Base-by-base conservation (phyloP, 2,329 filamentous ascomycete genomes). In the Tolypocladium guangdongense region DNA sequence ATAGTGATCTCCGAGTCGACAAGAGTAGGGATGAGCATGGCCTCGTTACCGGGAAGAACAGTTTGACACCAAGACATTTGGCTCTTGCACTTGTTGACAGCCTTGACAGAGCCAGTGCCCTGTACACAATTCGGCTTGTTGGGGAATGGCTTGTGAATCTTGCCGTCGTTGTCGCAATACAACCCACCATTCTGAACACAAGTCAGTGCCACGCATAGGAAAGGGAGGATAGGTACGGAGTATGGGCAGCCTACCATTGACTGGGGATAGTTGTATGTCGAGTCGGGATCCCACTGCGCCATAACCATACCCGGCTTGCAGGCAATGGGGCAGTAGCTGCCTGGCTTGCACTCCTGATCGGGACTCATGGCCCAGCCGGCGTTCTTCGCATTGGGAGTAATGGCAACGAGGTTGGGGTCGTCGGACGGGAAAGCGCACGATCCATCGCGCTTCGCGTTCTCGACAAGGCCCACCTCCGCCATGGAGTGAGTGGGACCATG, bases 331-430 rank as follows among this genome's bases (percentile, higher is more conserved):
- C 88, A 91, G 69, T 86, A 90, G 59, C 67, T 79, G 55, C 82
- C 86, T 5, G 82, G 78, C 55, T 73, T 74, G 67, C 88, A 91
- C 52, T 78, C 66, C 65, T 87, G 80, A 66, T 91, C 83, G 4
- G 87, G 87, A 62, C 84, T 87, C 81, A 91, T 83, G 43, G 87
- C 88, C 83, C 87, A 92, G 56, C 88, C 88, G 50, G 75, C 84
- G 70, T 92, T 92, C 65, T 71, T 64, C 45, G 67, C 66, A 51
- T 72, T 73, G 5, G 86, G 86, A 11, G 86, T 87, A 51, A 92
- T 77, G 16, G 80, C 67, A 46, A 90, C 80, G 63, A 91, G 70
- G 52, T 86, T 84, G 33, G 80, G 76, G 63, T 86, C 76, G 36
- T 74, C 72, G 12, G 60, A 64, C 24, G 88, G 87, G 62, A 91